Evolutionary conservation across 2,329 filamentous ascomycete genomes (phyloP), one percentile per base, ranked within the genome.

Genomic region (Xylaria sp.): DNA sequence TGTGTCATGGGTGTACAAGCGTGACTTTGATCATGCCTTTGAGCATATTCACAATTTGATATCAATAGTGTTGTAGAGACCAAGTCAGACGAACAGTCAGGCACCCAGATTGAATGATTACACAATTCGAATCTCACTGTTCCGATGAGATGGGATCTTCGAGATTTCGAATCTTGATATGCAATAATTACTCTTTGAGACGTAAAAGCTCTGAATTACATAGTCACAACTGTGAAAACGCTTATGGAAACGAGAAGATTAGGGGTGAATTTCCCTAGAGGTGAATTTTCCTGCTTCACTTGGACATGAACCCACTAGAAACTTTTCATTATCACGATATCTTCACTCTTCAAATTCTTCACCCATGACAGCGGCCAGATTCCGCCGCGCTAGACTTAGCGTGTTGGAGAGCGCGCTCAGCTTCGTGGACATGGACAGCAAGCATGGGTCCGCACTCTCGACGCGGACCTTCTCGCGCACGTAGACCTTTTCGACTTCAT

Each of bases 391-490:
- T 71, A 92, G 84, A 66, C 86, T 84, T 23, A 97, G 85, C 70
- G 90, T 91, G 75, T 94, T 89, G 71, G 92, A 90, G 66, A 98
- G 82, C 4, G 92, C 94, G 37, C 87, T 89, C 73, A 98, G 83
- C 81, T 98, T 98, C 5, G 94, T 91, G 79, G 93, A 91, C 41
- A 96, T 85, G 44, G 92, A 91, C 79, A 98, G 90, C 72, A 98
- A 79, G 74, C 90, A 94, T 0, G 95, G 95, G 79, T 98, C 94
- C 65, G 94, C 93, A 76, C 90, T 95, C 80, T 97, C 94, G 1
- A 98, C 91, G 50, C 92, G 87, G 4, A 97, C 88, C 82, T 98
- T 98, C 79, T 98, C 95, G 73, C 91, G 90, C 55, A 98, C 95
- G 72, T 89, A 91, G 2, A 98, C 94, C 2, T 54, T 66, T 70